phyloP scores from a whole-genome alignment of 306 rosid genomes.

The Purshia tridentata region DNA sequence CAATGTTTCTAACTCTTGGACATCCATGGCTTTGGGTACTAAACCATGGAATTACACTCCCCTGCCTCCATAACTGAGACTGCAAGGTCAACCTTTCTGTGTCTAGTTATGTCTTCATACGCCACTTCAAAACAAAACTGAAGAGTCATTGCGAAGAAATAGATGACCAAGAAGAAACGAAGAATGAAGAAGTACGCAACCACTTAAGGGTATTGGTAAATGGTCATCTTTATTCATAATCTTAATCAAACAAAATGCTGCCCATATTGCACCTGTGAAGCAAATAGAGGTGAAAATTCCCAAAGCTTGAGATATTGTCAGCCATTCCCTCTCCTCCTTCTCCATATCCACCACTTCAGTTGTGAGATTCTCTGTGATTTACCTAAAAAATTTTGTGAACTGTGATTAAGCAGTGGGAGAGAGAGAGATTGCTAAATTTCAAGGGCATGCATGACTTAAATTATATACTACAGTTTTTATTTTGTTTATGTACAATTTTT shows the following conservation, averaged over 20 bases:
- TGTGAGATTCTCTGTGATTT: not conserved
- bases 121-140: not conserved
- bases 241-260: not conserved
- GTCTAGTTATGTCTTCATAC: not conserved
- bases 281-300: not conserved
- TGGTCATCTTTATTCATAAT: not conserved
- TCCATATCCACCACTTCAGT: slow-evolving; percentile 1
- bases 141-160: not conserved
- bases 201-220: not conserved
- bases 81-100: not conserved
- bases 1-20: not conserved
- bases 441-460: too few species aligned
- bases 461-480: too few species aligned
- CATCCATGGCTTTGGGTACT: not conserved
- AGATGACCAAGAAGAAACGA: not conserved
- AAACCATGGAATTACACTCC: slow-evolving; percentile 8
- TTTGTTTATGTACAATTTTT: too few species aligned
- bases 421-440: too few species aligned
- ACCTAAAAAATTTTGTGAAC: not conserved
- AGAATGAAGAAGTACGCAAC: not conserved
- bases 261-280: not conserved
- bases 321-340: not conserved
- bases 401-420: too few species aligned
- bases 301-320: not conserved
- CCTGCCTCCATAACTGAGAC: not conserved